phyloP scores from a whole-genome alignment of 768 basidiomycete genomes.

The Agrocybe praecox region DNA sequence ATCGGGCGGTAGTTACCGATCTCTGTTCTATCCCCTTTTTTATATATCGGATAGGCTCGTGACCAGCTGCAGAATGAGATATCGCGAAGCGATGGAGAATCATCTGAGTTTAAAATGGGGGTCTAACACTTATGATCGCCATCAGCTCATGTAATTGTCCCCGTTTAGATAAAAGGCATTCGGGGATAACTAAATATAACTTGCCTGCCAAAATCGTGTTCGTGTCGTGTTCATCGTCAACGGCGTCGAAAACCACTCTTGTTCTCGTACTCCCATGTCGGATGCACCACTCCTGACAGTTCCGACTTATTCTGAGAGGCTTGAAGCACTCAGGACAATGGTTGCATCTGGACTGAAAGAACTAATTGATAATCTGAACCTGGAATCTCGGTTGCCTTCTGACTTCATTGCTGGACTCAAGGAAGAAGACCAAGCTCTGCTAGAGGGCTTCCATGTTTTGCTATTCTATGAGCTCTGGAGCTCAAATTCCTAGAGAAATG shows the following conservation, averaged over 20 bases:
- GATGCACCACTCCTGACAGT: too few relatives aligned
- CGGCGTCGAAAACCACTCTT: too few relatives aligned
- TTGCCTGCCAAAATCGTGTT: too few relatives aligned
- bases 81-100: not conserved
- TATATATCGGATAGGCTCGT: not conserved
- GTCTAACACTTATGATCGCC: not conserved
- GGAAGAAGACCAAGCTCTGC: conserved; percentile 11
- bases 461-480: not conserved
- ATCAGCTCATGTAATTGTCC: not conserved
- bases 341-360: not conserved
- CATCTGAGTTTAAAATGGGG: not conserved
- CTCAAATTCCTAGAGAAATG: conserved; percentile 20
- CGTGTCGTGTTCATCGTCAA: too few relatives aligned
- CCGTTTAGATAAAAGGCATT: too few relatives aligned
- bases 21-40: too few relatives aligned
- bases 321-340: too few relatives aligned
- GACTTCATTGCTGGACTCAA: conserved; percentile 12
- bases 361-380: not conserved
- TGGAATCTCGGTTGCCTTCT: conserved; percentile 11
- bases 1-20: too few relatives aligned
- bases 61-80: not conserved
- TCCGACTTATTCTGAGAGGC: too few relatives aligned
- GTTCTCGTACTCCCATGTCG: too few relatives aligned
- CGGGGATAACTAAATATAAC: too few relatives aligned
- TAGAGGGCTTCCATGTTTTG: conserved; percentile 16